Base-by-base conservation (phyloP, 202 grass and related monocot species). In the Panicum virgatum region DNA sequence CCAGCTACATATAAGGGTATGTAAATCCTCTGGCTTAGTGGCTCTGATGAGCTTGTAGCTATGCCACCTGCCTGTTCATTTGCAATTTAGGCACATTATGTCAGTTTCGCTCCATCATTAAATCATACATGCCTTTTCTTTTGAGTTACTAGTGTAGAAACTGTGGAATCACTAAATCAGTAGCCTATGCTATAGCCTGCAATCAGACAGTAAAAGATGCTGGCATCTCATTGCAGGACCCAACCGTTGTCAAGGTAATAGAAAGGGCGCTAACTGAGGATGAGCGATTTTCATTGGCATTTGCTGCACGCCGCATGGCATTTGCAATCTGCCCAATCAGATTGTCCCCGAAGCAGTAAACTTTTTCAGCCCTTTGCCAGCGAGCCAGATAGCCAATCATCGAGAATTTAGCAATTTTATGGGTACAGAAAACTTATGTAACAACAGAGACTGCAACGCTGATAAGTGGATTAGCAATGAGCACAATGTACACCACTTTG, bases 1-100 rank as follows among this genome's bases (percentile, higher is more conserved):
- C 42, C 90, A 95, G 64, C 85, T 98, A 34, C 88, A 91, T 45
- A 95, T 98, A 91, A 91, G 85, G 89, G 96, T 98, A 91, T 64
- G 80, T 64, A 62, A 70, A 25, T 52, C 9, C 32, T 50, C 12
- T 62, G 14, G 7, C 14, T 76, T 44, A 44, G 12, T 58, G 36
- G 42, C 30, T 57, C 52, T 1, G 23, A 58, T 46, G n/a, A 72
- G 81, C 14, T 34, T 79, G 6, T 52, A 32, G 18, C 20, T 57
- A 73, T 45, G 36, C 7, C 9, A 27, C 45, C 30, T 72, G 20
- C 66, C 26, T 77, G 16, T n/a, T 43, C 45, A 0, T 66, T 66
- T 59, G 29, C 62, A 37, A 47, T 39, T 16, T 39, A 30, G 0
- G 27, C 14, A 63, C 23, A 73, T 58, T 63, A 8, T 58, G 40